A percentile compares a stretch with the other conserved stretches of the same genome.
phyloP scores from a whole-genome alignment of 1,284 basidiomycete species.

The Cutaneotrichosporon sp. region DNA sequence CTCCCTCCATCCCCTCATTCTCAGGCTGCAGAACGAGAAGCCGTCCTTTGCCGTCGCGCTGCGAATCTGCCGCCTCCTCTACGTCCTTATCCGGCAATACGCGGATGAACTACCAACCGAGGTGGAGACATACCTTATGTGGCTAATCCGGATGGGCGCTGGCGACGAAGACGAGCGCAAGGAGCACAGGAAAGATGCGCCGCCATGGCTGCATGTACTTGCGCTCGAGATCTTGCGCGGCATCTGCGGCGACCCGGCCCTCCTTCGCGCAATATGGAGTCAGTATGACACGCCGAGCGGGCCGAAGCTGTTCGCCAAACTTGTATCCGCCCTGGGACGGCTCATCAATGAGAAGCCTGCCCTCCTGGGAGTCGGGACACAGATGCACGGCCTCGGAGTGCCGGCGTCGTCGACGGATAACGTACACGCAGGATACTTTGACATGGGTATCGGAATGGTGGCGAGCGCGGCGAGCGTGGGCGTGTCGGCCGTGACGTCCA shows the following conservation, averaged over 20 bases:
- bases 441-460: slow-evolving; percentile 74
- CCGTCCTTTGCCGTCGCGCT: slow-evolving; percentile 82
- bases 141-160: slow-evolving; percentile 71
- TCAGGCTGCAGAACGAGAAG: slow-evolving; percentile 76
- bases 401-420: slow-evolving; percentile 30
- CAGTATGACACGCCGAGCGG: slow-evolving; percentile 64
- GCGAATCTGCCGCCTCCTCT: slow-evolving; percentile 86
- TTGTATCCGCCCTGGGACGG: slow-evolving; percentile 74
- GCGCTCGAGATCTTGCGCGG: slow-evolving; percentile 88
- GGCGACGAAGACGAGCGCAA: slow-evolving; percentile 55
- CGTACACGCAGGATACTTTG: slow-evolving; percentile 49
- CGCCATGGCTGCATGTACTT: slow-evolving; percentile 81
- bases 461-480: slow-evolving; percentile 75
- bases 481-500: slow-evolving; percentile 62
- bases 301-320: slow-evolving; percentile 66
- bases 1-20: slow-evolving; percentile 82
- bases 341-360: slow-evolving; percentile 80
- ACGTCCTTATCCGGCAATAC: slow-evolving; percentile 88
- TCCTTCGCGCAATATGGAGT: slow-evolving; percentile 74
- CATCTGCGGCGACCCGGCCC: slow-evolving; percentile 73
- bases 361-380: slow-evolving; percentile 68
- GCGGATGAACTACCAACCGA: slow-evolving; percentile 71
- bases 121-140: slow-evolving; percentile 74
- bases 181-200: slow-evolving; percentile 37
- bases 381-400: slow-evolving; percentile 74